phyloP scores from a whole-genome alignment of 2,329 filamentous ascomycete species.

The Tolypocladium pustulatum region DNA sequence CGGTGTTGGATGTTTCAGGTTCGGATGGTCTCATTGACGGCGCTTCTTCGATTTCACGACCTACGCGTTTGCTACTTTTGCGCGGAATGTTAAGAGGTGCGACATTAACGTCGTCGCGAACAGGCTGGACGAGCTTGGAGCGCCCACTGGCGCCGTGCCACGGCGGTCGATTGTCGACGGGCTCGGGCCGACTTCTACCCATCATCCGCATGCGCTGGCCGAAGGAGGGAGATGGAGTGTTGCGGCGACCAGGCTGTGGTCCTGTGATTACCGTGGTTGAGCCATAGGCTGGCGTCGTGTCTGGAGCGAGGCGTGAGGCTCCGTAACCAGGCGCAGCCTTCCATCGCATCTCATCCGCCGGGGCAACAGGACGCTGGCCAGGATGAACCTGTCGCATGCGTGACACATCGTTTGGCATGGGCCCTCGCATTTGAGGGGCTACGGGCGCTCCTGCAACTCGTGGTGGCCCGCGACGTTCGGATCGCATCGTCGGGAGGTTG shows the following conservation, averaged over 20 bases:
- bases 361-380: not conserved
- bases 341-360: not conserved
- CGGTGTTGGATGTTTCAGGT: constrained; percentile 22
- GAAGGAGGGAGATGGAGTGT: constrained; percentile 17
- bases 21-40: constrained; percentile 12
- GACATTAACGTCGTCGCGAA: constrained; percentile 48
- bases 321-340: not conserved
- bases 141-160: constrained; percentile 69
- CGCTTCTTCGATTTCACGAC: constrained; percentile 11
- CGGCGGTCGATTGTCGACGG: constrained; percentile 38
- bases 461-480: not conserved
- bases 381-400: not conserved
- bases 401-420: not conserved
- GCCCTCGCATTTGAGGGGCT: not conserved
- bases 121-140: constrained; percentile 50
- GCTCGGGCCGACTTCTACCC: constrained; percentile 24
- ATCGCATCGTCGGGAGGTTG: not conserved
- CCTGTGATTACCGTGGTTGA: constrained; percentile 15
- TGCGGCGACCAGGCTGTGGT: constrained; percentile 10
- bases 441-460: not conserved
- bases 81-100: constrained; percentile 46
- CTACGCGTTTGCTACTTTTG: constrained; percentile 34
- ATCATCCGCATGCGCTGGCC: constrained; percentile 23
- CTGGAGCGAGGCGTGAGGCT: not conserved
- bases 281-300: not conserved